These are phyloP conservation scores for Phaeosphaeria sp. DNA, from an alignment of 2,329 filamentous ascomycete species.

Conservation along the genomic window DNA sequence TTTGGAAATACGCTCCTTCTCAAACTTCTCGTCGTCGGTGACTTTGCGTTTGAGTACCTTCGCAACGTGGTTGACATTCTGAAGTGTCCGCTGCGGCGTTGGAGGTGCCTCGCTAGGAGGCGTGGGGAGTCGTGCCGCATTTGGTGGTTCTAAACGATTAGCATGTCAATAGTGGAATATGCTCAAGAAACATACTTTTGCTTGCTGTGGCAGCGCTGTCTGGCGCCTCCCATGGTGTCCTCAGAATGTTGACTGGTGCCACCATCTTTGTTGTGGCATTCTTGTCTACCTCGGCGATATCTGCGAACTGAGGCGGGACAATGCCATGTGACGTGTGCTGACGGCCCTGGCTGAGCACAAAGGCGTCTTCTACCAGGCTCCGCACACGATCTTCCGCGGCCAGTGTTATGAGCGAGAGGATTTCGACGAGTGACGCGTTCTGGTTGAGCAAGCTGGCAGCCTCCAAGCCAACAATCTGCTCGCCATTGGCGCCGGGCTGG, in stretches of 20 bases:
- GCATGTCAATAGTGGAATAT: not conserved
- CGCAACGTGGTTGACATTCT: slow-evolving; percentile 66
- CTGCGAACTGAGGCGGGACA: slow-evolving; percentile 76
- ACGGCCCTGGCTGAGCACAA: slow-evolving; percentile 71
- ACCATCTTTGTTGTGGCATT: slow-evolving; percentile 47
- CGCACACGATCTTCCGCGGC: slow-evolving; percentile 81
- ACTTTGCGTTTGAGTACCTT: slow-evolving; percentile 49
- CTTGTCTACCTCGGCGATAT: slow-evolving; percentile 67
- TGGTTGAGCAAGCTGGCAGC: slow-evolving; percentile 69
- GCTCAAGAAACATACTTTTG: slow-evolving; percentile 30
- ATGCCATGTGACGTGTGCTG: slow-evolving; percentile 80
- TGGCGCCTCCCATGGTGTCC: slow-evolving; percentile 50
- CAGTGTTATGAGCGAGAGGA: slow-evolving; percentile 81
- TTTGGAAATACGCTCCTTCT: slow-evolving; percentile 66
- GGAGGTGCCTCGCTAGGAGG: slow-evolving; percentile 56
- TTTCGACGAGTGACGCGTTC: slow-evolving; percentile 78
- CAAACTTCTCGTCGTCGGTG: slow-evolving; percentile 68
- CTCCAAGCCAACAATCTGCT: slow-evolving; percentile 63
- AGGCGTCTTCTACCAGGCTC: slow-evolving; percentile 78
- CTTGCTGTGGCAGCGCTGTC: slow-evolving; percentile 59
- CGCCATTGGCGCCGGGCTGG: slow-evolving; percentile 65
- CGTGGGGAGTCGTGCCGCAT: slow-evolving; percentile 52
- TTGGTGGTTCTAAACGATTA: slow-evolving; percentile 38
- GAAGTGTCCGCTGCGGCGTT: slow-evolving; percentile 56
- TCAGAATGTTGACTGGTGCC: slow-evolving; percentile 45